These are phyloP conservation scores for Fomitopsis serialis DNA, from an alignment of 768 basidiomycete species.

Conservation along the genomic window DNA sequence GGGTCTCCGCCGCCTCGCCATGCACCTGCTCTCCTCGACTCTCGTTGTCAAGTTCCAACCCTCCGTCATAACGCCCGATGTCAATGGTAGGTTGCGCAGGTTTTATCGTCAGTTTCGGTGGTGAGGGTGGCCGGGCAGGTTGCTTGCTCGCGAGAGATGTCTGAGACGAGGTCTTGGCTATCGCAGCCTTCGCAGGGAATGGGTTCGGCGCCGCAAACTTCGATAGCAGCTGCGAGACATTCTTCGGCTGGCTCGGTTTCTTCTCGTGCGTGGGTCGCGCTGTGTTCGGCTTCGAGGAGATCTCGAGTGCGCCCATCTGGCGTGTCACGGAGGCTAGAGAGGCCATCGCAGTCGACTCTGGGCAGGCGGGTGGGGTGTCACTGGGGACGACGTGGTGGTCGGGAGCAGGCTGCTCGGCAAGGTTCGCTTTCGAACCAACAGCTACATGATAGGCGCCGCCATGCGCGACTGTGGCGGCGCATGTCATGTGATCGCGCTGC, in stretches of 20 bases:
- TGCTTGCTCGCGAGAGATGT: slow-evolving; percentile 2
- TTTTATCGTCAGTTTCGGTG: slow-evolving; percentile 16
- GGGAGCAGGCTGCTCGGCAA: neutral
- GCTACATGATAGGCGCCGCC: neutral
- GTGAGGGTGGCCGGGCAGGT: slow-evolving; percentile 27
- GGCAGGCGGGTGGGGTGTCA: neutral
- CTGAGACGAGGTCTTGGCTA: neutral
- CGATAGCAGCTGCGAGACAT: slow-evolving; percentile 65
- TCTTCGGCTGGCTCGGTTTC: slow-evolving; percentile 52
- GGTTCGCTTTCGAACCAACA: neutral
- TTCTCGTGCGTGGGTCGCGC: slow-evolving; percentile 36
- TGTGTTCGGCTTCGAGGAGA: slow-evolving; percentile 44
- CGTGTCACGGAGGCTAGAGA: slow-evolving; percentile 51
- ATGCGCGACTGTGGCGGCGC: neutral
- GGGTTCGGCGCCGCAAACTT: slow-evolving; percentile 71
- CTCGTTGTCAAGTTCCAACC: slow-evolving; percentile 86
- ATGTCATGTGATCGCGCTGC: slow-evolving; percentile 1
- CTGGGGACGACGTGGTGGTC: neutral
- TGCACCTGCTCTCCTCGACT: slow-evolving; percentile 69
- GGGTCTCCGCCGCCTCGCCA: slow-evolving; percentile 72
- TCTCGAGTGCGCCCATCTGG: slow-evolving; percentile 67
- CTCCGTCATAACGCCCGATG: slow-evolving; percentile 94
- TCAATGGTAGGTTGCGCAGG: slow-evolving; percentile 38
- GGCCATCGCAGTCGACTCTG: slow-evolving; percentile 31
- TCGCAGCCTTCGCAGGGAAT: slow-evolving; percentile 9